Conservation (phyloP, 2,329 filamentous ascomycete genomes). For the Lachnellula cervina region DNA sequence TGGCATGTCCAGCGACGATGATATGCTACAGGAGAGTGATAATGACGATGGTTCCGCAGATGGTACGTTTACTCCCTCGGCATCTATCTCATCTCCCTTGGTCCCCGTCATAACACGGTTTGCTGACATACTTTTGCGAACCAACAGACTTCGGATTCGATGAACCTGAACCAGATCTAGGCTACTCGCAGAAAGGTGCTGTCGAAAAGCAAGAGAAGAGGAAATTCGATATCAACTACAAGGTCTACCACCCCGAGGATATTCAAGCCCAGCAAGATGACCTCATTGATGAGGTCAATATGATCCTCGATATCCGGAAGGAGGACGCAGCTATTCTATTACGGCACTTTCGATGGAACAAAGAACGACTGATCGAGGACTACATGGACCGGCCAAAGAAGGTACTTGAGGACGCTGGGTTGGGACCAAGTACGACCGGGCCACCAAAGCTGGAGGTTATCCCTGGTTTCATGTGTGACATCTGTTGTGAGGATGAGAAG, state of each 20-base stretch:
- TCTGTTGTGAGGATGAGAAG: slow-evolving; percentile 86
- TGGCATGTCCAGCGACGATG: slow-evolving; percentile 71
- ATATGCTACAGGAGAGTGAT: slow-evolving; percentile 69
- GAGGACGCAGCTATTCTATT: slow-evolving; percentile 89
- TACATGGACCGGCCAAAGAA: slow-evolving; percentile 88
- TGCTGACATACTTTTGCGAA: slow-evolving; percentile 3
- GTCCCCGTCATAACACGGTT: not conserved
- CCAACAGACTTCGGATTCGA: slow-evolving; percentile 38
- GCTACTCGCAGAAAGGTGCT: slow-evolving; percentile 55
- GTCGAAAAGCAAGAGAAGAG: slow-evolving; percentile 62
- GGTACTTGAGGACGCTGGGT: slow-evolving; percentile 77
- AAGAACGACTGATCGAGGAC: slow-evolving; percentile 87
- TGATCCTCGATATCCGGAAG: slow-evolving; percentile 81
- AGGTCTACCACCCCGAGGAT: slow-evolving; percentile 71
- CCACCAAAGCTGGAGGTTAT: slow-evolving; percentile 66
- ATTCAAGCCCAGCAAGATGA: slow-evolving; percentile 82
- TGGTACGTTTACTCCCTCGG: slow-evolving; percentile 21
- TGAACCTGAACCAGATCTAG: slow-evolving; percentile 44
- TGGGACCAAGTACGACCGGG: slow-evolving; percentile 59
- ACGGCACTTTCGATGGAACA: slow-evolving; percentile 90
- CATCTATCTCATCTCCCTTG: not conserved
- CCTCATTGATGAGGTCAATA: slow-evolving; percentile 84
- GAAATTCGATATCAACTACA: slow-evolving; percentile 80
- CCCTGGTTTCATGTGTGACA: slow-evolving; percentile 82
- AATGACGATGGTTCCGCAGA: slow-evolving; percentile 59